Evolutionary conservation across 257 asterid genomes (phyloP), one percentile per base, ranked within the genome.

Genomic region (Sherardia arvensis): DNA sequence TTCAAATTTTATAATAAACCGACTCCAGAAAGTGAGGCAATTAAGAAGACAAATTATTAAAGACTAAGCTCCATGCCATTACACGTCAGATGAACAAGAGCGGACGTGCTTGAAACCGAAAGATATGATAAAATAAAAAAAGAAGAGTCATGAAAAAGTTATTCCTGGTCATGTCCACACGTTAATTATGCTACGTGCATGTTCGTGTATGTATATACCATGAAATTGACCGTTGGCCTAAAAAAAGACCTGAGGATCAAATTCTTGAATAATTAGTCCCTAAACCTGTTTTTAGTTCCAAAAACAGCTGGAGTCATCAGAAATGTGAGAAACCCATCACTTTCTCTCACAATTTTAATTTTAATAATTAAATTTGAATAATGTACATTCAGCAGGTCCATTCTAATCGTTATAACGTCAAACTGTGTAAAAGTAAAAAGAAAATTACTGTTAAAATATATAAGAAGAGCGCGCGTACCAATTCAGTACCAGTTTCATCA

Each of bases 401-500:
- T n/a, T n/a, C n/a, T n/a, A n/a, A n/a, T n/a, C n/a, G n/a, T n/a
- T n/a, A n/a, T n/a, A n/a, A n/a, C n/a, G n/a, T n/a, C n/a, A n/a
- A n/a, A n/a, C n/a, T n/a, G n/a, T n/a, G 20, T 2, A 45, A 47
- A 21, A 18, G 9, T 18, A 53, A n/a, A 53, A 7, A 1, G 8
- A 51, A 51, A 7, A n/a, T 11, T 43, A 33, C 38, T 4, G 7
- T 33, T 33, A 33, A n/a, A n/a, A n/a, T n/a, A n/a, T 7, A 8
- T 10, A 38, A 38, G 45, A 38, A 38, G 17, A 38, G 7, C 4
- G 7, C 34, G 4, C 7, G n/a, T 55, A 70, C 81, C 73, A 65
- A 20, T 14, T 64, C 51, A 20, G 27, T 27, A 48, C 78, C 81
- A 3, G 73, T 68, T 34, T 77, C 81, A 45, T 65, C 67, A 20